phyloP scores from a whole-genome alignment of 2,329 filamentous ascomycete species.

The Epichloe amarillans region DNA sequence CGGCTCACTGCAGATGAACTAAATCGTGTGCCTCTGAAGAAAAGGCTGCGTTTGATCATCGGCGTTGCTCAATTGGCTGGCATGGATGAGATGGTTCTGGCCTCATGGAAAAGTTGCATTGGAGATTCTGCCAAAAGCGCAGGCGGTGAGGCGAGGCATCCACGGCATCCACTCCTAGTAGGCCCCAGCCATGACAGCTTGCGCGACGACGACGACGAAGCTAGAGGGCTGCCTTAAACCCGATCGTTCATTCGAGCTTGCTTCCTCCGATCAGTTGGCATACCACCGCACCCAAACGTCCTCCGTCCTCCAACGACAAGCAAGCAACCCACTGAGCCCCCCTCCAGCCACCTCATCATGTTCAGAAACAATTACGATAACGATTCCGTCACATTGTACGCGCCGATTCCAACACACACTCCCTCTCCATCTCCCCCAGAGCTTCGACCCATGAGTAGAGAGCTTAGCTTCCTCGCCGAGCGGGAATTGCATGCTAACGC shows the following conservation, averaged over 20 bases:
- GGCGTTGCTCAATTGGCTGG: not conserved
- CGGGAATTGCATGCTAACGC: slow-evolving; percentile 14
- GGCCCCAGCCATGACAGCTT: slow-evolving; percentile 4
- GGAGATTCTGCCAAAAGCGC: not conserved
- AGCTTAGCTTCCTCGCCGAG: too few species aligned
- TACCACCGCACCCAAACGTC: slow-evolving; percentile 4
- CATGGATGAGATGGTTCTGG: not conserved
- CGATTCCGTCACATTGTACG: slow-evolving; percentile 98
- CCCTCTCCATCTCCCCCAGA: not conserved
- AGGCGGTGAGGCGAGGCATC: slow-evolving; percentile 11
- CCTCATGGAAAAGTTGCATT: not conserved
- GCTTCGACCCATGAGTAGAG: not conserved
- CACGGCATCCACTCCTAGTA: slow-evolving; percentile 1
- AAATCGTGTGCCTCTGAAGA: not conserved
- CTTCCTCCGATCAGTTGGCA: slow-evolving; percentile 3
- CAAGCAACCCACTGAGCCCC: slow-evolving; percentile 3
- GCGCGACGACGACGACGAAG: slow-evolving; percentile 11
- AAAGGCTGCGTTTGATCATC: slow-evolving; percentile 1
- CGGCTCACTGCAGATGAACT: not conserved
- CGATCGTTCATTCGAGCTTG: slow-evolving; percentile 8
- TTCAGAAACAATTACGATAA: slow-evolving; percentile 99
- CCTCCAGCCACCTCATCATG: slow-evolving; percentile 46
- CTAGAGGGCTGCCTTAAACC: slow-evolving; percentile 11
- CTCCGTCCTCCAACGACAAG: not conserved
- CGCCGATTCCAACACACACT: slow-evolving; percentile 12